Evolutionary conservation across 257 asterid species (phyloP).

Genomic region (Mitragyna speciosa): DNA sequence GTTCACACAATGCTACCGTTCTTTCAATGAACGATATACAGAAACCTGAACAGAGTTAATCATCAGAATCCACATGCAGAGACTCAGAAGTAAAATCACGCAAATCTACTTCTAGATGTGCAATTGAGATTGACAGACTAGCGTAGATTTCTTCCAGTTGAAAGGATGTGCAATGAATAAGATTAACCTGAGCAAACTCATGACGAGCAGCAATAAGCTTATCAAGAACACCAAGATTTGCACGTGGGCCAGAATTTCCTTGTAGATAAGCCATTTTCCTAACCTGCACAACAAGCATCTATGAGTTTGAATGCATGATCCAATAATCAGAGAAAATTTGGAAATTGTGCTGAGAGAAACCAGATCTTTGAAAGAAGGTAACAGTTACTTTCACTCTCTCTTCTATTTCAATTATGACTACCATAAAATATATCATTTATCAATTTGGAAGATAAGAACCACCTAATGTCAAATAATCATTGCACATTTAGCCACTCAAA

Average conservation of each 20-base stretch:
- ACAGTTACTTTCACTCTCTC: neutral
- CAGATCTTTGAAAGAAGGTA: neutral
- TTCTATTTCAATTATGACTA: neutral
- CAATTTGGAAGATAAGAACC: neutral
- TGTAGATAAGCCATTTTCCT: conserved; percentile 73
- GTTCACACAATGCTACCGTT: neutral
- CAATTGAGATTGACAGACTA: neutral
- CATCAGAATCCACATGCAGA: neutral
- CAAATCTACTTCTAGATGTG: neutral
- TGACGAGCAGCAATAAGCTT: conserved; percentile 88
- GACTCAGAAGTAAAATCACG: neutral
- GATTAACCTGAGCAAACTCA: conserved; percentile 81
- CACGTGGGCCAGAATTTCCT: conserved; percentile 82
- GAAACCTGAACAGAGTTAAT: neutral
- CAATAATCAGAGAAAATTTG: neutral
- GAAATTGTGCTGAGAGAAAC: neutral
- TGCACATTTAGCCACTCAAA: neutral
- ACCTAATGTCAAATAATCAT: neutral
- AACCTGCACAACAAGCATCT: conserved; percentile 52
- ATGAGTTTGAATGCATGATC: neutral
- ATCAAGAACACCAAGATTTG: conserved; percentile 79
- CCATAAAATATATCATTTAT: neutral
- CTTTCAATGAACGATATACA: neutral
- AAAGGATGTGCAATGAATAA: conserved; percentile 8
- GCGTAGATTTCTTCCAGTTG: neutral